phyloP scores from a whole-genome alignment of 2,329 filamentous ascomycete genomes.

The Paecilomyces variotii region DNA sequence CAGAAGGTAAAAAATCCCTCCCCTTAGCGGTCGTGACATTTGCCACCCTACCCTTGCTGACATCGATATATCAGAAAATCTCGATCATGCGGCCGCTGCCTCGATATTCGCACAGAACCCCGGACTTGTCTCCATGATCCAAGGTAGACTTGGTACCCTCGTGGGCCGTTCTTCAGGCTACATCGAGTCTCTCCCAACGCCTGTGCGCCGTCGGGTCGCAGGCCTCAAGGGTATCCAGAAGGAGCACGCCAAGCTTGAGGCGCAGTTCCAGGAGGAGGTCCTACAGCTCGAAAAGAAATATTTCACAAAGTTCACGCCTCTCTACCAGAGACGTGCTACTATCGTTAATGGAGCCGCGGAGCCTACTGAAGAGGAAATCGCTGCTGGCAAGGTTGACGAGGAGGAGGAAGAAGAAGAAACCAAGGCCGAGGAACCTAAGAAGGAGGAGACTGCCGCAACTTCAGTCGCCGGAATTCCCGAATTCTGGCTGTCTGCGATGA shows the following conservation, averaged over 20 bases:
- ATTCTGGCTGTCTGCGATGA: constrained; percentile 99
- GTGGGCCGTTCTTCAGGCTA: constrained; percentile 95
- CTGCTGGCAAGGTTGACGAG: constrained; percentile 73
- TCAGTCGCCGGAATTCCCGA: constrained; percentile 78
- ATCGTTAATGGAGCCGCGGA: constrained; percentile 85
- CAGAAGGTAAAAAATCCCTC: constrained; percentile 64
- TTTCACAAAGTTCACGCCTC: constrained; percentile 94
- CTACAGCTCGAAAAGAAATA: constrained; percentile 99
- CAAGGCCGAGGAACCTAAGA: constrained; percentile 46
- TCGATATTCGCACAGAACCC: constrained; percentile 95
- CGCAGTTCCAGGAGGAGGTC: constrained; percentile 97
- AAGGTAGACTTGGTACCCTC: constrained; percentile 87
- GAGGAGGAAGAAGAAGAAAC: constrained; percentile 64
- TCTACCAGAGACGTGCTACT: constrained; percentile 88
- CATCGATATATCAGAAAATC: constrained; percentile 59
- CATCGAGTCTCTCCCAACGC: constrained; percentile 85
- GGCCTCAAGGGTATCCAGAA: constrained; percentile 98
- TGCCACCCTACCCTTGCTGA: constrained; percentile 8
- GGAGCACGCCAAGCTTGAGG: constrained; percentile 96
- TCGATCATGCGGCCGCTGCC: constrained; percentile 78
- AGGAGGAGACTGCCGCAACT: constrained; percentile 40
- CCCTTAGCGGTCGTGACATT: constrained; percentile 2
- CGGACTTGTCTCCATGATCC: constrained; percentile 91
- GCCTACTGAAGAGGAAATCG: constrained; percentile 78
- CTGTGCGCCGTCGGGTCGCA: constrained; percentile 85